Percentiles rank a stretch among this genome's conserved stretches.
These are phyloP conservation scores for Nothophaeocryptopus gaeumannii DNA, from an alignment of 2,329 filamentous ascomycete species.

Conservation along the genomic window DNA sequence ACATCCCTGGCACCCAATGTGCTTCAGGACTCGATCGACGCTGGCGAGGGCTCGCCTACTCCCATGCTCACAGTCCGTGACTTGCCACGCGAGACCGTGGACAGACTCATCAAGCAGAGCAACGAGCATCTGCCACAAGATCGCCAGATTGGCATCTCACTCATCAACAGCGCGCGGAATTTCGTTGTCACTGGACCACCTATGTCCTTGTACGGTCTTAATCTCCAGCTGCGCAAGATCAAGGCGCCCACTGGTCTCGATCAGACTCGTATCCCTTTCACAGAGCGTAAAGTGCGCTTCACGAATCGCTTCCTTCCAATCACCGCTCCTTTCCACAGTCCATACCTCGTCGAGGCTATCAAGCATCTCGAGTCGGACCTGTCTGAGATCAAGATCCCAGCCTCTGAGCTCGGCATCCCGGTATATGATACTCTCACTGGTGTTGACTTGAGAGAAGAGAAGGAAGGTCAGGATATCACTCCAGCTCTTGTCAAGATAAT, in stretches of 20 bases:
- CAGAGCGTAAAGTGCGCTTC: constrained; percentile 93
- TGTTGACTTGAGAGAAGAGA: constrained; percentile 70
- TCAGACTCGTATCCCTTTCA: constrained; percentile 90
- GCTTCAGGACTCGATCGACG: constrained; percentile 87
- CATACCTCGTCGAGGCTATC: constrained; percentile 80
- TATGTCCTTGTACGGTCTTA: constrained; percentile 92
- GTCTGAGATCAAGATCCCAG: constrained; percentile 73
- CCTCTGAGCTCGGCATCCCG: constrained; percentile 71
- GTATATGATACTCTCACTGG: constrained; percentile 90
- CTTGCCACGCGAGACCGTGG: constrained; percentile 79
- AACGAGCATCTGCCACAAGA: constrained; percentile 94
- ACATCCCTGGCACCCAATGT: constrained; percentile 90
- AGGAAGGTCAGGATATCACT: constrained; percentile 71
- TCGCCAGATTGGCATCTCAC: constrained; percentile 88
- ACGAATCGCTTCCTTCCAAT: constrained; percentile 97
- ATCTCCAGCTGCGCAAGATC: constrained; percentile 90
- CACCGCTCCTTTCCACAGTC: constrained; percentile 96
- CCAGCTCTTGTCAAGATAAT: constrained; percentile 87
- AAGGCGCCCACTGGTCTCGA: constrained; percentile 97
- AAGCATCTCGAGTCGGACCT: constrained; percentile 83
- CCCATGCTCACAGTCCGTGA: constrained; percentile 98
- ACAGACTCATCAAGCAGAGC: constrained; percentile 94
- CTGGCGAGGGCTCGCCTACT: constrained; percentile 91
- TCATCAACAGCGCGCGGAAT: constrained; percentile 95
- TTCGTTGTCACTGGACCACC: constrained; percentile 95